Base-by-base conservation (phyloP, 371 early-diverging fungal genomes). In the Syncephalis plumigaleata region DNA sequence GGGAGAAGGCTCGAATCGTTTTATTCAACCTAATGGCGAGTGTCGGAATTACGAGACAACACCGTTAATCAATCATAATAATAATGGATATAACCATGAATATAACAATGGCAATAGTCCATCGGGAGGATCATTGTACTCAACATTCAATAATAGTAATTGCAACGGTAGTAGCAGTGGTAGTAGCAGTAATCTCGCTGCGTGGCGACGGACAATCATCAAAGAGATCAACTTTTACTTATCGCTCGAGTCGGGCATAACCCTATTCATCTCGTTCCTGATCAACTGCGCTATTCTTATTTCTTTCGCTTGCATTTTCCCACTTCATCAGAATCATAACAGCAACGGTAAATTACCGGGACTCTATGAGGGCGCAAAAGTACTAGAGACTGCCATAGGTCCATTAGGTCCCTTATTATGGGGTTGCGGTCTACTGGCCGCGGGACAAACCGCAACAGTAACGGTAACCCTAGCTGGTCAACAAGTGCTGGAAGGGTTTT, bases 391-490 rank as follows among this genome's bases (percentile, higher is more conserved):
- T 0, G 67, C 73, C 13, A 56, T 83, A 7, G 80, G 80, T 1
- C 47, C 53, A 27, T 60, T 58, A 13, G 75, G 75, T 2, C 68
- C 68, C 25, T 77, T 75, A 49, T 58, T 81, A 20, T 83, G 76
- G 66, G 80, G 79, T 1, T 52, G 74, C 2, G 84, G 80, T 7
- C 55, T 83, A 47, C 55, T 83, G 16, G 78, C 79, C 0, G 75
- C 78, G 8, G 83, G 83, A 4, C 83, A 83, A 57, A 44, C 44
- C 9, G 73, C 77, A 0, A 80, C 81, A 4, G 78, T 81, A 71
- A 75, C 84, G 5, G 81, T 81, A 13, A 83, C 81, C 4, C 48
- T 83, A 31, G 79, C 79, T 2, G 81, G 84, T 7, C 81, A 81
- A 63, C 77, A 75, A 55, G 81, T 83, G 3, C 70, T 76, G 2